These are phyloP conservation scores for Beta macrorhiza DNA, from an alignment of 179 eudicot species.

Conservation along the genomic window DNA sequence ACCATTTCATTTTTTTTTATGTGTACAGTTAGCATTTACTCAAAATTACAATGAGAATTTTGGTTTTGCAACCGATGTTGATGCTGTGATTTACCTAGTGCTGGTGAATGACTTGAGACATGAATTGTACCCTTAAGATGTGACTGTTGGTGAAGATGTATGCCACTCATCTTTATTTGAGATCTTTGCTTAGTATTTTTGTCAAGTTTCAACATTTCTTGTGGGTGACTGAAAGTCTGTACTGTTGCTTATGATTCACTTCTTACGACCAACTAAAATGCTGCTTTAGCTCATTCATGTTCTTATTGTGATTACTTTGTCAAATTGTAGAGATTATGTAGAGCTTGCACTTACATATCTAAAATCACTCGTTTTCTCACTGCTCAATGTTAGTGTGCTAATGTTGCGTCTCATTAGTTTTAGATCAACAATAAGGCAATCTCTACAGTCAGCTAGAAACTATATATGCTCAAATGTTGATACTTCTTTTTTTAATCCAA, in stretches of 20 bases:
- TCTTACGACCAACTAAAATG: neutral
- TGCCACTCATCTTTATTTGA: slow-evolving; percentile 26
- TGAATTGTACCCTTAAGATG: slow-evolving; percentile 82
- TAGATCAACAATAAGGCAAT: neutral
- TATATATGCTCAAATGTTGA: neutral
- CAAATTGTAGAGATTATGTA: neutral
- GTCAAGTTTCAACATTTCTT: neutral
- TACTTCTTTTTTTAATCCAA: too few relatives aligned
- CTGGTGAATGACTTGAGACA: slow-evolving; percentile 96
- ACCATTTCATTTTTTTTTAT: neutral
- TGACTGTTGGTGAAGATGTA: slow-evolving; percentile 95
- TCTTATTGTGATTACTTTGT: neutral
- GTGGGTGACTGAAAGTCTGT: slow-evolving; percentile 4
- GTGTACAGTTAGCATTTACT: slow-evolving; percentile 61
- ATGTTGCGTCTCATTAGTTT: neutral
- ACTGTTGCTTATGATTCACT: neutral
- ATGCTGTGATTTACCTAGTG: slow-evolving; percentile 92
- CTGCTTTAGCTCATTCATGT: neutral
- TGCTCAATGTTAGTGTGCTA: neutral
- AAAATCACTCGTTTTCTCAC: neutral
- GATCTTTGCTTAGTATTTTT: slow-evolving; percentile 4
- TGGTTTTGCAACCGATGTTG: slow-evolving; percentile 83
- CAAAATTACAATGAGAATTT: slow-evolving; percentile 91
- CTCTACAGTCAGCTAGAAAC: neutral
- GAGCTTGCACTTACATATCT: neutral